These are phyloP conservation scores for Austroboletus novae-zelandiae DNA, from an alignment of 1,284 basidiomycete species.

Conservation along the genomic window DNA sequence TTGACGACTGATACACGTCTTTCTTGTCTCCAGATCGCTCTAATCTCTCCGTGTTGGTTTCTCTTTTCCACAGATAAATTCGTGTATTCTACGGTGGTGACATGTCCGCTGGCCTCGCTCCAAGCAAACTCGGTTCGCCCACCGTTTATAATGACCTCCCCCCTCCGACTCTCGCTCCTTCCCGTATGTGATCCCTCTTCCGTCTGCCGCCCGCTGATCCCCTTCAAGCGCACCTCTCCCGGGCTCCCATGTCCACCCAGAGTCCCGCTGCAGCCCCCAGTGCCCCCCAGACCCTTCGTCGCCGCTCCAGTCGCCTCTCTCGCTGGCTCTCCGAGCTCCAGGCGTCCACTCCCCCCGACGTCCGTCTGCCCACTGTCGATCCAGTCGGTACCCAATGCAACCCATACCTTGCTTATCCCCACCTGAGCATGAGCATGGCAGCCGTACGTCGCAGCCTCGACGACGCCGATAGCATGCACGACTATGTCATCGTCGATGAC, in stretches of 20 bases:
- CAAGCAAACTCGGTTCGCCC: slow-evolving; percentile 12
- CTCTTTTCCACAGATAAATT: slow-evolving; percentile 1
- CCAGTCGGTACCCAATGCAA: slow-evolving; percentile 37
- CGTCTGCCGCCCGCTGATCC: background rate
- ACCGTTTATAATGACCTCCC: slow-evolving; percentile 22
- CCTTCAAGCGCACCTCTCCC: slow-evolving; percentile 12
- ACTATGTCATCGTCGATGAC: slow-evolving; percentile 53
- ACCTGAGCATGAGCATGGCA: slow-evolving; percentile 32
- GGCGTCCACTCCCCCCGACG: slow-evolving; percentile 18
- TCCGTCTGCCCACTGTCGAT: slow-evolving; percentile 25
- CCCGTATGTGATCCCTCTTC: slow-evolving; percentile 23
- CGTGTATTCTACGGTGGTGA: slow-evolving; percentile 20
- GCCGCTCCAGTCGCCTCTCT: slow-evolving; percentile 59
- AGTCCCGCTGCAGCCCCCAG: slow-evolving; percentile 17
- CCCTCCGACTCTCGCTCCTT: background rate
- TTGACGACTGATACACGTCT: slow-evolving; percentile 29
- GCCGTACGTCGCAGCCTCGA: slow-evolving; percentile 25
- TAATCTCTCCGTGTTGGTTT: slow-evolving; percentile 1
- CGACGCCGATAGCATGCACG: slow-evolving; percentile 44
- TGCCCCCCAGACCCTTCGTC: slow-evolving; percentile 22
- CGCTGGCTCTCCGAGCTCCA: slow-evolving; percentile 71
- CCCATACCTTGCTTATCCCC: slow-evolving; percentile 56
- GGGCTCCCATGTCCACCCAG: slow-evolving; percentile 27
- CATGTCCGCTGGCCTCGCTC: slow-evolving; percentile 26
- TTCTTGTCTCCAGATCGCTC: slow-evolving; percentile 8